phyloP scores from a whole-genome alignment of 2,329 filamentous ascomycete species.

The Trichoderma lentiforme region DNA sequence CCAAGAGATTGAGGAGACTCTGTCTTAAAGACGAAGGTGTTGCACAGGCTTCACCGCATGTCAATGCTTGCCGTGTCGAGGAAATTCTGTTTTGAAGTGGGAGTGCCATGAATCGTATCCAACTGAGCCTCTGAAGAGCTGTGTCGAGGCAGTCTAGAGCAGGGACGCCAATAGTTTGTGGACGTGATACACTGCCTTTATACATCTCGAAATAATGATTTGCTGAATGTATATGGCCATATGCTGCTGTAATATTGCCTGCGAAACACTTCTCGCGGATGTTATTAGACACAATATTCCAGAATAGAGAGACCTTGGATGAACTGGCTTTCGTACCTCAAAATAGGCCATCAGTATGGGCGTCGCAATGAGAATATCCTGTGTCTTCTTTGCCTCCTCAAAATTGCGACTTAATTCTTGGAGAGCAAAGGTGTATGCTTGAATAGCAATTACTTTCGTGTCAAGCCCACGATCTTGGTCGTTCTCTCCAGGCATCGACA shows the following conservation, averaged over 20 bases:
- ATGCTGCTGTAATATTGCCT: not conserved
- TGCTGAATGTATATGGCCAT: not conserved
- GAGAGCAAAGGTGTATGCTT: not conserved
- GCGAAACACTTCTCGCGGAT: not conserved
- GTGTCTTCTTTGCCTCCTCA: conserved; percentile 1
- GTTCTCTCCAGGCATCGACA: not conserved
- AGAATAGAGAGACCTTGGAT: not conserved
- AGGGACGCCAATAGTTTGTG: not conserved
- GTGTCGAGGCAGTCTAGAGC: not conserved
- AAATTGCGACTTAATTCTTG: not conserved
- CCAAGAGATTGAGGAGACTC: not conserved
- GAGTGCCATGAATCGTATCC: not conserved
- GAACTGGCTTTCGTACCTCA: not conserved
- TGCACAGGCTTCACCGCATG: not conserved
- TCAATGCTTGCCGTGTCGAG: not conserved
- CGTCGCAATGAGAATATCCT: not conserved
- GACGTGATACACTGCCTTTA: not conserved
- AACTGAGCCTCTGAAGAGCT: not conserved
- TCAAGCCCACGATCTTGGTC: not conserved
- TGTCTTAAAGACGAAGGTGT: not conserved
- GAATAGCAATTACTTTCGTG: not conserved
- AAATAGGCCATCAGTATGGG: conserved; percentile 11
- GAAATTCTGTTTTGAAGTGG: not conserved
- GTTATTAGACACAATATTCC: not conserved
- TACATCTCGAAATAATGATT: conserved; percentile 4